Conservation (phyloP, 2,329 filamentous ascomycete species). For the Thelonectria rubi region DNA sequence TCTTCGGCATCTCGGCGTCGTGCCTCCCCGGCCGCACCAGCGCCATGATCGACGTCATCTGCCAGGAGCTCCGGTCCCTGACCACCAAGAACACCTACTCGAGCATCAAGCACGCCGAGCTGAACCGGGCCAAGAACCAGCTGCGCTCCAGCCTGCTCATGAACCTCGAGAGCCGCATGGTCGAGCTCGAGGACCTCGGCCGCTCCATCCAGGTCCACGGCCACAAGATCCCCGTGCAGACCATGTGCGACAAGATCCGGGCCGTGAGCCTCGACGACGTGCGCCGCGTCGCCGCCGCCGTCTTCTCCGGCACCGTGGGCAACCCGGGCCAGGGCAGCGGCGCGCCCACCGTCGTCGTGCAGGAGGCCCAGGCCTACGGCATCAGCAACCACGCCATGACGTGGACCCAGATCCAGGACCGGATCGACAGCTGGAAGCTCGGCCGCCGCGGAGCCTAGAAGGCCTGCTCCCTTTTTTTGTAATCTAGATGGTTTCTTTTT, state of each 20-base stretch:
- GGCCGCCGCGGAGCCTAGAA: conserved; percentile 59
- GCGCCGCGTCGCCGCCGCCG: conserved; percentile 78
- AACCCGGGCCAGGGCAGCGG: conserved; percentile 84
- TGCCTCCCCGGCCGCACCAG: conserved; percentile 82
- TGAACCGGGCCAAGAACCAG: conserved; percentile 96
- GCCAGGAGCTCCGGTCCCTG: conserved; percentile 83
- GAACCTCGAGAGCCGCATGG: conserved; percentile 97
- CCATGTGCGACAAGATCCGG: conserved; percentile 93
- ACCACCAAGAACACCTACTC: conserved; percentile 79
- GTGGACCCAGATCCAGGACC: conserved; percentile 91
- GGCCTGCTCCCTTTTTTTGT: neutral
- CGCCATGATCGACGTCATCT: conserved; percentile 94
- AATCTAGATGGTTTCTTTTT: neutral
- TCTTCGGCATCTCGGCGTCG: conserved; percentile 91
- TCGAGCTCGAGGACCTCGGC: conserved; percentile 95
- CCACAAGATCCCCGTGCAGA: conserved; percentile 85
- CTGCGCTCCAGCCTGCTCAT: conserved; percentile 88
- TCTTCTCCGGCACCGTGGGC: conserved; percentile 79
- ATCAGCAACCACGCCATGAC: conserved; percentile 72
- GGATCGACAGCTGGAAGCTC: conserved; percentile 84
- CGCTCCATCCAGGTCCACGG: conserved; percentile 97
- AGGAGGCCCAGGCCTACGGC: conserved; percentile 84
- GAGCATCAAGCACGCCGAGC: conserved; percentile 77
- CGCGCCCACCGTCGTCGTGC: conserved; percentile 91
- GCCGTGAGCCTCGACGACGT: conserved; percentile 82